These are phyloP conservation scores for Herpotrichia juniperi DNA, from an alignment of 2,329 filamentous ascomycete species.

Conservation along the genomic window DNA sequence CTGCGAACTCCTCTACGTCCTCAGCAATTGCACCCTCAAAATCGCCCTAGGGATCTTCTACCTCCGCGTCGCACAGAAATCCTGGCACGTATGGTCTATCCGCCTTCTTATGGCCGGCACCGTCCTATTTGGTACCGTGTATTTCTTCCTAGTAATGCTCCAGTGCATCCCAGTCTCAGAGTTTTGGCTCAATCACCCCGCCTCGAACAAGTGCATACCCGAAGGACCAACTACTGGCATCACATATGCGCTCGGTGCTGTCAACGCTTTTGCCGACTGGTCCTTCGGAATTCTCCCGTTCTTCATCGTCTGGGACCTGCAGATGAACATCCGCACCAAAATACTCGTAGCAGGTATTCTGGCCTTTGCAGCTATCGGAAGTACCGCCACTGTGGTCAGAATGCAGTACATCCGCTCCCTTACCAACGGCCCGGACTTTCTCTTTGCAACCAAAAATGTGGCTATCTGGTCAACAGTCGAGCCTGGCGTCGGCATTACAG, in stretches of 20 bases:
- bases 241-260: slow-evolving; percentile 48
- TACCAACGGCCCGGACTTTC: slow-evolving; percentile 48
- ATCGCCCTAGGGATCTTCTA: slow-evolving; percentile 61
- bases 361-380: slow-evolving; percentile 57
- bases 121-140: slow-evolving; percentile 53
- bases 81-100: slow-evolving; percentile 54
- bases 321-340: slow-evolving; percentile 60
- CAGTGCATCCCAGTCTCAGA: slow-evolving; percentile 60
- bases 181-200: slow-evolving; percentile 56
- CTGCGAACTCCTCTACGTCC: slow-evolving; percentile 61
- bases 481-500: slow-evolving; percentile 48
- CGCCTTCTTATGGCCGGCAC: slow-evolving; percentile 55
- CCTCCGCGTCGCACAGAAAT: slow-evolving; percentile 56
- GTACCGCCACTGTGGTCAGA: slow-evolving; percentile 57
- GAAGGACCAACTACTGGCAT: slow-evolving; percentile 57
- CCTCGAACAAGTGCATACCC: slow-evolving; percentile 49
- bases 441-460: slow-evolving; percentile 51
- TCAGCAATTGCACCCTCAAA: slow-evolving; percentile 56
- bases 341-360: slow-evolving; percentile 59
- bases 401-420: slow-evolving; percentile 51
- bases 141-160: slow-evolving; percentile 58
- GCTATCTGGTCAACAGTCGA: slow-evolving; percentile 47
- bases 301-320: slow-evolving; percentile 60
- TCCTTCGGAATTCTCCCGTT: slow-evolving; percentile 45
- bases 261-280: slow-evolving; percentile 42